These are phyloP conservation scores for Paragyromitra xinjiangensis DNA, from an alignment of 495 filamentous ascomycete genomes.

Conservation along the genomic window DNA sequence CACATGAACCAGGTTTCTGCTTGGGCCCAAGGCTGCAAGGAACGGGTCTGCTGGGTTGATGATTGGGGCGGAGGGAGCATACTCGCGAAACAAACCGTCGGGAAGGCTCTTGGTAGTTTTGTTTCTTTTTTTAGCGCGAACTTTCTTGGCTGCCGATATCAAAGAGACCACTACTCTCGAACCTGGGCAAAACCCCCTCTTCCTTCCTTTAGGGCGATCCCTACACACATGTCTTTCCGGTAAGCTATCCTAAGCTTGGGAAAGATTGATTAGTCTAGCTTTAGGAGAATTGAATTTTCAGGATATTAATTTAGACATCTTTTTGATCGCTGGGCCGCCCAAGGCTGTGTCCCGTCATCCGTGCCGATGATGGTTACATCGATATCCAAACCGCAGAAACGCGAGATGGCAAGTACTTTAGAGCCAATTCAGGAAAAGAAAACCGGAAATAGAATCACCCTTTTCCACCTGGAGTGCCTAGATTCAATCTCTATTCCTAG, in stretches of 20 bases:
- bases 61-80: conserved; percentile 6
- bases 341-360: conserved; percentile 24
- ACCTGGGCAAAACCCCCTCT: not conserved
- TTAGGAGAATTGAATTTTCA: conserved; percentile 23
- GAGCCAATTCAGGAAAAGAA: conserved; percentile 8
- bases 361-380: conserved; percentile 27
- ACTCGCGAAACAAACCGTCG: conserved; percentile 31
- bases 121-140: conserved; percentile 41
- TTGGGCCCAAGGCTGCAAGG: conserved; percentile 22
- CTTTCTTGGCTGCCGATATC: conserved; percentile 7
- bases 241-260: conserved; percentile 4
- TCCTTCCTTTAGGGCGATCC: conserved; percentile 8
- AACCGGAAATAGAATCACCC: conserved; percentile 1
- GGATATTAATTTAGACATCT: conserved; percentile 12
- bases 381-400: not conserved
- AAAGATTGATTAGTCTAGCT: conserved; percentile 11
- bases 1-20: conserved; percentile 18
- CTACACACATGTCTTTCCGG: conserved; percentile 12
- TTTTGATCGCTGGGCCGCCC: conserved; percentile 3
- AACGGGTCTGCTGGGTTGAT: conserved; percentile 13
- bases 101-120: conserved; percentile 15
- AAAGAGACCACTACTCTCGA: not conserved
- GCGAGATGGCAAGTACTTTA: not conserved
- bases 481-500: conserved; percentile 40
- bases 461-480: conserved; percentile 1